Percentiles rank a stretch among this genome's conserved stretches.
Evolutionary conservation across 2,329 filamentous ascomycete species (phyloP).

Genomic region (Talaromyces sp.): DNA sequence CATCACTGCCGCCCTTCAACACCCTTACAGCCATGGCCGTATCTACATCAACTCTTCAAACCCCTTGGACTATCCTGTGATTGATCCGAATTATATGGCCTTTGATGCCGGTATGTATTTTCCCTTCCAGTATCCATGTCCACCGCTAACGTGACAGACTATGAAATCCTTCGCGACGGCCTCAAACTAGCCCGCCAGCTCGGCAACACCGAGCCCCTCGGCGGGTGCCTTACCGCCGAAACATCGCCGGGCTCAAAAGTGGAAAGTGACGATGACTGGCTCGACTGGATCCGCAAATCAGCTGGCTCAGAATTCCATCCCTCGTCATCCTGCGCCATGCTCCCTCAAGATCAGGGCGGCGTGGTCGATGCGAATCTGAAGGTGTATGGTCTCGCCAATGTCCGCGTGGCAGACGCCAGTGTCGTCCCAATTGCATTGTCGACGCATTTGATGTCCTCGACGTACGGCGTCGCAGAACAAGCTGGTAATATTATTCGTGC

Average conservation of each 20-base stretch:
- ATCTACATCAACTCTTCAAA: slow-evolving; percentile 32
- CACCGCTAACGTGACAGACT: slow-evolving; percentile 22
- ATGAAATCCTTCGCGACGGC: slow-evolving; percentile 26
- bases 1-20: slow-evolving; percentile 29
- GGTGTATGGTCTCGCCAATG: slow-evolving; percentile 30
- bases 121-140: not conserved
- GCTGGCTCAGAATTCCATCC: slow-evolving; percentile 28
- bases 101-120: slow-evolving; percentile 27
- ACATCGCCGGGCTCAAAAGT: slow-evolving; percentile 23
- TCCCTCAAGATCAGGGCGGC: slow-evolving; percentile 26
- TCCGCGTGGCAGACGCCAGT: slow-evolving; percentile 31
- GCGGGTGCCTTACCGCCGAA: slow-evolving; percentile 23
- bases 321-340: slow-evolving; percentile 28
- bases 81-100: slow-evolving; percentile 28
- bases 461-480: slow-evolving; percentile 33
- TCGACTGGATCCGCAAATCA: slow-evolving; percentile 22
- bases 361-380: slow-evolving; percentile 29
- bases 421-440: slow-evolving; percentile 30
- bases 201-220: slow-evolving; percentile 24
- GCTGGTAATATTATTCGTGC: slow-evolving; percentile 29
- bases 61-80: slow-evolving; percentile 29
- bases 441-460: slow-evolving; percentile 34
- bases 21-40: slow-evolving; percentile 30
- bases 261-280: slow-evolving; percentile 27
- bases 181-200: slow-evolving; percentile 27